phyloP scores from a whole-genome alignment of 176 grass and related monocot species.

The Aegilops umbellulata region DNA sequence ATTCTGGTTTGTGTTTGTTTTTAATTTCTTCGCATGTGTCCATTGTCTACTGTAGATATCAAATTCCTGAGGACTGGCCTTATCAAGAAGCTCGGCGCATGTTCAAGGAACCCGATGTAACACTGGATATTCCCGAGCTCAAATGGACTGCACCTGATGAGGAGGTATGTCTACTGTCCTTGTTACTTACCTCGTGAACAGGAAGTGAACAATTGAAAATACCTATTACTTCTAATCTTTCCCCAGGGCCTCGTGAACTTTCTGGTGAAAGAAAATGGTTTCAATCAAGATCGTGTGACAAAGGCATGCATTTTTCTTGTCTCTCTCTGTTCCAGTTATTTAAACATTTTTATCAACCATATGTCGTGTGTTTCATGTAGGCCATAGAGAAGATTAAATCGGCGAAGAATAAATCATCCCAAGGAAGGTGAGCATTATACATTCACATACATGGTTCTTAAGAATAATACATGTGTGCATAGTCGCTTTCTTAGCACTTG shows the following conservation, averaged over 20 bases:
- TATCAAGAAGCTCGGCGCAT: slow-evolving; percentile 79
- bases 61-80: slow-evolving; percentile 91
- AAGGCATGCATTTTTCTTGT: slow-evolving; percentile 56
- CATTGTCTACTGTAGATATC: slow-evolving; percentile 54
- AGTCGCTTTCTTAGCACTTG: background rate
- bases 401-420: slow-evolving; percentile 77
- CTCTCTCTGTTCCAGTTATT: background rate
- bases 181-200: slow-evolving; percentile 1
- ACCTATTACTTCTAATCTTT: background rate
- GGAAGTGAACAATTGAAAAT: background rate
- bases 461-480: background rate
- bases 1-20: background rate
- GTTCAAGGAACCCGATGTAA: slow-evolving; percentile 87
- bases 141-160: slow-evolving; percentile 82
- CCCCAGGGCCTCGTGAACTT: slow-evolving; percentile 66
- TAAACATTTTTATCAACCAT: background rate
- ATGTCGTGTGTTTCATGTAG: slow-evolving; percentile 41
- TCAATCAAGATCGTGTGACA: slow-evolving; percentile 80
- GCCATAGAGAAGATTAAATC: slow-evolving; percentile 93
- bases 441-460: background rate
- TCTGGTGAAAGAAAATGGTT: slow-evolving; percentile 81
- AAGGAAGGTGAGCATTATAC: slow-evolving; percentile 50
- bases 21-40: background rate
- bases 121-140: slow-evolving; percentile 63
- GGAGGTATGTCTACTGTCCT: slow-evolving; percentile 41